phyloP scores from a whole-genome alignment of 768 basidiomycete genomes.

The Panaeolus papilionaceus region DNA sequence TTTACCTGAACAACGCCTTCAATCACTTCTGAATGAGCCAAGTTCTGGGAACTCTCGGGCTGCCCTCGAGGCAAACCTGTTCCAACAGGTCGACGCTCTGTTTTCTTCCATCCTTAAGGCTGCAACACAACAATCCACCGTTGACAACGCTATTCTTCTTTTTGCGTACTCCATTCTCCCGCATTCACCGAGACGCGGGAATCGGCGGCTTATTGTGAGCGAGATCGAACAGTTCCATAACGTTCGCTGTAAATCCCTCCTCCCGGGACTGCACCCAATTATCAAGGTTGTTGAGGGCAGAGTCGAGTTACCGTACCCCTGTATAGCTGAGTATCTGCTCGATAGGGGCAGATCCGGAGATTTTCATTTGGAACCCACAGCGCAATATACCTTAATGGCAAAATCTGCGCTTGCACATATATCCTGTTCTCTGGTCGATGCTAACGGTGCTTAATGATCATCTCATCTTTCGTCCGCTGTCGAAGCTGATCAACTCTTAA shows the following conservation, averaged over 20 bases:
- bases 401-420: background rate
- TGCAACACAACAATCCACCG: background rate
- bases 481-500: background rate
- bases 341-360: background rate
- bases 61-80: background rate
- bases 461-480: background rate
- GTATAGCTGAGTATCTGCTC: background rate
- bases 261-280: background rate
- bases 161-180: conserved; percentile 4
- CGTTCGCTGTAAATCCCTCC: background rate
- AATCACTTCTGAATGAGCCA: background rate
- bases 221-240: conserved; percentile 6
- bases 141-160: background rate
- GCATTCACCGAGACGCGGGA: background rate
- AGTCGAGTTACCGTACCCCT: background rate
- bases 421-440: background rate
- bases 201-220: background rate
- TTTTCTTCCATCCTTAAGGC: background rate
- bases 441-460: background rate
- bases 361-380: background rate
- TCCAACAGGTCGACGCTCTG: background rate
- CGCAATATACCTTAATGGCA: background rate
- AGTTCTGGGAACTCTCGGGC: background rate
- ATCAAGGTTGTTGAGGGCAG: background rate
- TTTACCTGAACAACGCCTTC: conserved; percentile 4